Conservation (phyloP, 2,329 filamentous ascomycete species). For the Arthrinium phaeospermum region DNA sequence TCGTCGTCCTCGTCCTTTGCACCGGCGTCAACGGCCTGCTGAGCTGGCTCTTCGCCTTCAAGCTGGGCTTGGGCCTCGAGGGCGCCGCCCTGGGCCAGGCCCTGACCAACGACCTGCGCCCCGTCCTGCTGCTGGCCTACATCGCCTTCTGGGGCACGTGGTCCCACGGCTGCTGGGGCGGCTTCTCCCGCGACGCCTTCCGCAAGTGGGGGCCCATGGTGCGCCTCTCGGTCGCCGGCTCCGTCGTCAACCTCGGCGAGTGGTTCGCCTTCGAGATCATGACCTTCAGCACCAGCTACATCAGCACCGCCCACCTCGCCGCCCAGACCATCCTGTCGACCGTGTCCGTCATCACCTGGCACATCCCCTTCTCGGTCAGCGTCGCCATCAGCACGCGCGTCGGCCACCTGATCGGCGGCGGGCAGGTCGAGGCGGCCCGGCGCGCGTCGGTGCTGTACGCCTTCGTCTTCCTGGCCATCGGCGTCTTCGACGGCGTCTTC, state of each 20-base stretch:
- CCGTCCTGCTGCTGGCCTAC: slow-evolving; percentile 53
- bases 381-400: slow-evolving; percentile 49
- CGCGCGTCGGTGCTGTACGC: neutral
- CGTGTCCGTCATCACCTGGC: slow-evolving; percentile 47
- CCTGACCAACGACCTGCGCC: slow-evolving; percentile 54
- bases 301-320: slow-evolving; percentile 48
- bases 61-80: slow-evolving; percentile 50
- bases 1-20: slow-evolving; percentile 52
- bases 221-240: slow-evolving; percentile 45
- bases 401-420: slow-evolving; percentile 48
- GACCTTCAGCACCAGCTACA: slow-evolving; percentile 51
- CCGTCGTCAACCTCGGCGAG: slow-evolving; percentile 47
- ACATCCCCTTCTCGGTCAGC: slow-evolving; percentile 49
- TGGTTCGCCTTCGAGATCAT: slow-evolving; percentile 51
- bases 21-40: slow-evolving; percentile 54
- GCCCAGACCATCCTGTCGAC: slow-evolving; percentile 49
- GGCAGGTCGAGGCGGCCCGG: slow-evolving; percentile 38
- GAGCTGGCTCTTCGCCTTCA: slow-evolving; percentile 55
- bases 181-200: slow-evolving; percentile 43
- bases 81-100: slow-evolving; percentile 58
- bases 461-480: neutral
- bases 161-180: slow-evolving; percentile 51
- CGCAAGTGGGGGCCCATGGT: slow-evolving; percentile 48
- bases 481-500: slow-evolving; percentile 21
- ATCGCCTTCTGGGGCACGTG: slow-evolving; percentile 48